phyloP scores from a whole-genome alignment of 441 rosid species.

The Populus hybrid region DNA sequence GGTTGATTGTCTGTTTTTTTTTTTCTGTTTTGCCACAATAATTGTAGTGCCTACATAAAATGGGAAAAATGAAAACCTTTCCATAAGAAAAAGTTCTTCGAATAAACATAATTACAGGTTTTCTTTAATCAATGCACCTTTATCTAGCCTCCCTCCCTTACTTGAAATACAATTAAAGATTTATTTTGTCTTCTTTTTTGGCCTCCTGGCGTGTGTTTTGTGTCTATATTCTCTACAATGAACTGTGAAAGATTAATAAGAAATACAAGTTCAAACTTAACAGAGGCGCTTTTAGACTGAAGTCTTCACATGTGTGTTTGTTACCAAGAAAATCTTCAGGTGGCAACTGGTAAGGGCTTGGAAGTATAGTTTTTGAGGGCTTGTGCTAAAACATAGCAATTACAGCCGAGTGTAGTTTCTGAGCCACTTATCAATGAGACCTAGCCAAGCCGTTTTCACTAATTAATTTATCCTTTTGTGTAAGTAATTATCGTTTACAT shows the following conservation, averaged over 20 bases:
- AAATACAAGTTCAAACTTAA: neutral
- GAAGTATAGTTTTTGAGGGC: too few species aligned
- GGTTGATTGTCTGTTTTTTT: neutral
- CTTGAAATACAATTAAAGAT: neutral
- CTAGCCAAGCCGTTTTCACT: neutral
- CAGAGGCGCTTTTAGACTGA: neutral
- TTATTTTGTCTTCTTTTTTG: too few species aligned
- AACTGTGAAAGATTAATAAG: neutral
- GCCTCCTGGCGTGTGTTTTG: neutral
- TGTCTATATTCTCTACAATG: neutral
- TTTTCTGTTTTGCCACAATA: conserved; percentile 6
- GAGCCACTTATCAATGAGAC: neutral
- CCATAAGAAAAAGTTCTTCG: neutral
- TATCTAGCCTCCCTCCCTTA: too few species aligned
- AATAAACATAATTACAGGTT: neutral
- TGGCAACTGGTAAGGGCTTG: too few species aligned
- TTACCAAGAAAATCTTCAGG: too few species aligned
- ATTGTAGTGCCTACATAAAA: neutral
- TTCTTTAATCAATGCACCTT: neutral
- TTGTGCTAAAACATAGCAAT: too few species aligned
- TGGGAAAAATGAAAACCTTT: conserved; percentile 3
- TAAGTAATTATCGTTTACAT: too few species aligned
- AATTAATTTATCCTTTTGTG: neutral
- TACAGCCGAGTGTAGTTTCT: too few species aligned
- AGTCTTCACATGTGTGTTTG: neutral